Evolutionary conservation across 345 rosid species (phyloP).

Genomic region (Turritis glabra): DNA sequence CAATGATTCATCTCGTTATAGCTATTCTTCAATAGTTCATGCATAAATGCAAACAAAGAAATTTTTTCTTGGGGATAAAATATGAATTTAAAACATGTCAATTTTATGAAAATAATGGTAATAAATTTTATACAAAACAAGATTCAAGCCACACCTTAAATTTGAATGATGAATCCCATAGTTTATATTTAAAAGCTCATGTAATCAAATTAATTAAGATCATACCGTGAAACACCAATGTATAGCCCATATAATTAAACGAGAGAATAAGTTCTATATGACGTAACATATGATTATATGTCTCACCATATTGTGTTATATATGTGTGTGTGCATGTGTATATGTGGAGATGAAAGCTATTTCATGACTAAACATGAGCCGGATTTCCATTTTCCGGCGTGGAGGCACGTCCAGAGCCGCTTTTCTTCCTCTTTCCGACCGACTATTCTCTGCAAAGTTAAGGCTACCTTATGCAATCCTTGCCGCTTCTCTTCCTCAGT

Average conservation of each 20-base stretch:
- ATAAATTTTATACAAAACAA: background rate
- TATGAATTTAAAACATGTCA: no score
- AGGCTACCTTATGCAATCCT: constrained; percentile 62
- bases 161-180: background rate
- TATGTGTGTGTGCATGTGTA: background rate
- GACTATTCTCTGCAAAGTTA: constrained; percentile 66
- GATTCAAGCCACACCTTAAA: background rate
- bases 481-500: constrained; percentile 59
- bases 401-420: constrained; percentile 25
- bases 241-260: background rate
- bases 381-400: constrained; percentile 43
- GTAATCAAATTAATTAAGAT: background rate
- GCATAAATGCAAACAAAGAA: no score
- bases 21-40: no score
- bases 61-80: no score
- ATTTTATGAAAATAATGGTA: no score
- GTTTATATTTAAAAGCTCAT: background rate
- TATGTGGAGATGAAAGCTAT: background rate
- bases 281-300: background rate
- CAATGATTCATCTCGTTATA: no score
- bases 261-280: background rate
- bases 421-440: constrained; percentile 64
- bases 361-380: constrained; percentile 40
- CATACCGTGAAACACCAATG: background rate
- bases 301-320: background rate